A percentile compares a stretch with the other conserved stretches of the same genome.
phyloP scores from a whole-genome alignment of 1,139 yeast genomes.

The Trichomonascaceae sp. region DNA sequence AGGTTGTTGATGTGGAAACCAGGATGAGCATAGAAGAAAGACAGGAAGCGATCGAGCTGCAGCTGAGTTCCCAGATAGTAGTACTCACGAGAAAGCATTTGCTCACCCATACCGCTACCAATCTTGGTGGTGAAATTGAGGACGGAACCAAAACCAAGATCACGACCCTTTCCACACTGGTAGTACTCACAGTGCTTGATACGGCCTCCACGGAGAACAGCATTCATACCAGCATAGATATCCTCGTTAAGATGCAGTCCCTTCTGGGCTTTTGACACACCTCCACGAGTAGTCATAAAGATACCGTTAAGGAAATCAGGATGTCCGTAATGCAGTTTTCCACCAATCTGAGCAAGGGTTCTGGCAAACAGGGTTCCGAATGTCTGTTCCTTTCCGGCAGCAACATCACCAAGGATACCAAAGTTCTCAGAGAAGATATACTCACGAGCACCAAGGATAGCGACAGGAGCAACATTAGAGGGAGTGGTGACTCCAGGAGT shows the following conservation, averaged over 20 bases:
- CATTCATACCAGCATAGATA: conserved; percentile 99
- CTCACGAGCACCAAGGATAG: conserved; percentile 98
- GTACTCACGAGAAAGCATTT: conserved; percentile 95
- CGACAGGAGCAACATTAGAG: conserved; percentile 48
- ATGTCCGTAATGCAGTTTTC: conserved; percentile 98
- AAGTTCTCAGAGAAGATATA: conserved; percentile 97
- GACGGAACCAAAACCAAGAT: conserved; percentile 97
- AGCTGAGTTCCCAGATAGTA: conserved; percentile 95
- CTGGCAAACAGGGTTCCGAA: conserved; percentile 97
- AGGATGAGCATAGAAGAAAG: conserved; percentile 97
- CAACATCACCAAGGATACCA: conserved; percentile 98
- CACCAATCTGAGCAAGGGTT: conserved; percentile 96
- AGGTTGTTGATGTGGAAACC: conserved; percentile 98
- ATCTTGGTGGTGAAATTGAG: conserved; percentile 97
- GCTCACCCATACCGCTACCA: conserved; percentile 99
- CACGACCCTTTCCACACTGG: conserved; percentile 99
- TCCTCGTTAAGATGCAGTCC: conserved; percentile 98
- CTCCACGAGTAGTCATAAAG: conserved; percentile 97
- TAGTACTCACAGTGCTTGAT: conserved; percentile 98
- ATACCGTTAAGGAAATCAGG: conserved; percentile 96
- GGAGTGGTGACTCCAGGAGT: conserved; percentile 29
- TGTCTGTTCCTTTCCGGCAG: conserved; percentile 99
- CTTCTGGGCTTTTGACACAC: conserved; percentile 97
- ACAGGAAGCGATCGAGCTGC: conserved; percentile 92
- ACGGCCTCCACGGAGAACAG: conserved; percentile 95